phyloP scores from a whole-genome alignment of 371 early-diverging fungal species.

The Gilbertella persicaria region DNA sequence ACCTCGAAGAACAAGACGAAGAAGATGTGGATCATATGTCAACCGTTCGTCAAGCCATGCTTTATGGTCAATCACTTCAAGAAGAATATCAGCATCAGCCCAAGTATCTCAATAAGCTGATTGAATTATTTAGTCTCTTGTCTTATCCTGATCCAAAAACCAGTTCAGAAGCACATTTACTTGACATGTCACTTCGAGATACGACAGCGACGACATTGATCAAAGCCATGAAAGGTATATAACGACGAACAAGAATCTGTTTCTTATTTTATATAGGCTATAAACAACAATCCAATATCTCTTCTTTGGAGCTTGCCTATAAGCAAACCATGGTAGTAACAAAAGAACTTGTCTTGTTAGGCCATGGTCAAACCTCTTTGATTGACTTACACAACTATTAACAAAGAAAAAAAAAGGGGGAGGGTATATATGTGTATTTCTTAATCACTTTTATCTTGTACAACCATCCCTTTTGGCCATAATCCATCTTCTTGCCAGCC shows the following conservation, averaged over 20 bases:
- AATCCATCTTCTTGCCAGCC: slow-evolving; percentile 46
- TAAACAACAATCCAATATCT: slow-evolving; percentile 26
- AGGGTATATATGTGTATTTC: slow-evolving; percentile 9
- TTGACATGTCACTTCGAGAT: slow-evolving; percentile 56
- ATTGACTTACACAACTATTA: slow-evolving; percentile 19
- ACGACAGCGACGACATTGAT: slow-evolving; percentile 69
- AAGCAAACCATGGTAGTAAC: slow-evolving; percentile 36
- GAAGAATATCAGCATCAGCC: slow-evolving; percentile 63
- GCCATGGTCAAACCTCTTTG: slow-evolving; percentile 37
- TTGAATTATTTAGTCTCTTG: slow-evolving; percentile 65
- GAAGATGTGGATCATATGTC: slow-evolving; percentile 29
- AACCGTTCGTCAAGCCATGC: slow-evolving; percentile 47
- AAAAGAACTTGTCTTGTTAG: slow-evolving; percentile 34
- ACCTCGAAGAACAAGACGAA: slow-evolving; percentile 12
- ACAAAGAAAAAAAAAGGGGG: not conserved
- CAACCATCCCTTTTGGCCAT: slow-evolving; percentile 44
- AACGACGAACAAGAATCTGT: not conserved
- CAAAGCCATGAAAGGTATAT: slow-evolving; percentile 66
- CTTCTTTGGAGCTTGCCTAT: slow-evolving; percentile 39
- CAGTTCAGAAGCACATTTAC: slow-evolving; percentile 53
- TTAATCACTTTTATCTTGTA: slow-evolving; percentile 22
- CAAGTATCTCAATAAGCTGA: slow-evolving; percentile 9
- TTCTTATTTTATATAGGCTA: slow-evolving; percentile 19
- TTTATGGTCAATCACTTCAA: slow-evolving; percentile 71
- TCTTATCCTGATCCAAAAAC: slow-evolving; percentile 63